Evolutionary conservation across 257 asterid genomes (phyloP), one percentile per base, ranked within the genome.

Genomic region (Solanum pimpinellifolium): DNA sequence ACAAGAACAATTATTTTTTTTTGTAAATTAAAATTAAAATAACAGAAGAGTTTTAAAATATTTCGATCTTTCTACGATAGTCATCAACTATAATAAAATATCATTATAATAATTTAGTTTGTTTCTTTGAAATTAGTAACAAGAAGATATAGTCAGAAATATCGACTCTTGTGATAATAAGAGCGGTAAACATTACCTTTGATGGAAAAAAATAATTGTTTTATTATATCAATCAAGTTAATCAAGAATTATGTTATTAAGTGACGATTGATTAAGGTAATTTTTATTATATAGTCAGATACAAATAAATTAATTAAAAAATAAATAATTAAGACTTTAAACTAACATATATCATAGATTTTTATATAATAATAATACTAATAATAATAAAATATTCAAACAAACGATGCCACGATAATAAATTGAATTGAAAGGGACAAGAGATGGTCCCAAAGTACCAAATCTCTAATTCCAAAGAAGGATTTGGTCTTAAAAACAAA

Each of bases 401-500:
- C 7, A 70, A 70, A 70, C 12, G 14, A 70, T 70, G 3, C 2
- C 2, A 20, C 3, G 1, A 1, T 15, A 25, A 13, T 25, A 5
- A 14, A 46, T 44, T 25, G 65, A 77, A 15, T 44, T 46, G 68
- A 47, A 47, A 47, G 68, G 84, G 39, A 44, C 83, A 14, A 46
- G 27, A 46, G 42, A 27, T 80, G 85, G 84, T 80, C 84, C 84
- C 84, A 5, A 80, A 80, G 90, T 87, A 86, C 88, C 89, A 84
- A 88, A 92, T 86, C 91, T 87, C 90, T 5, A 56, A 88, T 85
- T 85, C 91, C 93, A 87, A 92, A n/a, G 88, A 88, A 77, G 89
- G 91, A 91, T 91, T 89, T 89, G 90, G 91, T 92, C 88, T 87
- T 86, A 81, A 86, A 90, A 80, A 80, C 66, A 80, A 80, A 80